Base-by-base conservation (phyloP, 2,329 filamentous ascomycete species). In the Atkinsonella hypoxylon region DNA sequence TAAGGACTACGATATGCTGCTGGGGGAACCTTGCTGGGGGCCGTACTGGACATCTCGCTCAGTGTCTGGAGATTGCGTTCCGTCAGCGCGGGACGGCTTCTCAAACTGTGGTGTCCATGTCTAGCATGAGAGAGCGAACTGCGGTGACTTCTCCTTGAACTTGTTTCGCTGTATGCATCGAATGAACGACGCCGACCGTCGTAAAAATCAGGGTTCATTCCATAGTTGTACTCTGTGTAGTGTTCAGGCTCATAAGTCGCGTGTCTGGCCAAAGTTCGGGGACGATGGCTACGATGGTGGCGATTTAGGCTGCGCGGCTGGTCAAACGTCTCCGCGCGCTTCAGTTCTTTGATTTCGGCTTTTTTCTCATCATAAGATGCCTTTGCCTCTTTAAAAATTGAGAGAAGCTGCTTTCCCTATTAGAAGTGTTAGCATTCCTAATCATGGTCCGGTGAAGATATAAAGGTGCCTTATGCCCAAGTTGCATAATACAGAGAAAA, bases 371-470 rank as follows among this genome's bases (percentile, higher is more conserved):
- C 78, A 69, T 97, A 97, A 52, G 87, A 87, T 49, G 83, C 81
- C 64, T 88, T 89, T 56, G 90, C 91, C 64, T 96, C 89, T 66
- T 89, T 95, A 76, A 95, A 94, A 62, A 96, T 85, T 64, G 82
- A 84, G 62, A 94, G 79, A 22, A 97, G 74, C 60, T 95, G 87
- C 70, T 94, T 95, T 62, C 89, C 89, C 89, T 94, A 62, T 47
- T 32, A 1, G 13, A 12, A 10, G 10, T 20, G 53, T 52, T n/a
- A 54, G 47, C 30, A 5, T 18, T 15, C 18, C 20, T 22, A 2
- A 10, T 13, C 15, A 11, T 18, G 8, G 3, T 18, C 38, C 26
- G 26, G 26, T 7, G 26, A 26, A 26, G 6, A 26, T 26, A 26
- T 10, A 46, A 40, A n/a, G 26, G 10, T 13, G 8, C 26, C 17